These are phyloP conservation scores for Chenopodium berlandieri DNA, from an alignment of 148 eudicot species.

Conservation along the genomic window DNA sequence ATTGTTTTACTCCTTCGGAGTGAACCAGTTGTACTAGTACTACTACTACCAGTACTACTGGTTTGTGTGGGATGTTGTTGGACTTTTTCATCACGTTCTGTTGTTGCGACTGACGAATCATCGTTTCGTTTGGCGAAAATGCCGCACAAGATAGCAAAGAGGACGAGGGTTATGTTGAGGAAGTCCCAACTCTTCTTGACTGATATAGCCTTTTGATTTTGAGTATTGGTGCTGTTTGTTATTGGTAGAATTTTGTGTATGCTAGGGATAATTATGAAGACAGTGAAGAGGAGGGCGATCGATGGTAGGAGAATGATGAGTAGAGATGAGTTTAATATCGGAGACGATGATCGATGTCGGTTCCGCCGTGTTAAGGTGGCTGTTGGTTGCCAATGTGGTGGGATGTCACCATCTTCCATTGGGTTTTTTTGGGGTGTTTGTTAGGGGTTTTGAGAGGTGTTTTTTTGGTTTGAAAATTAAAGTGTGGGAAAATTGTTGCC, in stretches of 20 bases:
- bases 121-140: constrained; percentile 50
- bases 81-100: not conserved
- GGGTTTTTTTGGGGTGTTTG: not conserved
- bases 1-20: constrained; percentile 9
- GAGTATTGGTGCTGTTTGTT: constrained; percentile 11
- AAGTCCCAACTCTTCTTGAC: constrained; percentile 50
- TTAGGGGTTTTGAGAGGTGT: not conserved
- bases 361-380: constrained; percentile 31
- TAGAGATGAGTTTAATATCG: constrained; percentile 48
- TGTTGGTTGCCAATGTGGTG: constrained; percentile 53
- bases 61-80: not conserved
- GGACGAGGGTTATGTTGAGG: constrained; percentile 48
- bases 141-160: constrained; percentile 72
- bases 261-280: constrained; percentile 37
- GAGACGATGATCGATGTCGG: constrained; percentile 33
- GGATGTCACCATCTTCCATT: constrained; percentile 51
- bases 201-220: constrained; percentile 22
- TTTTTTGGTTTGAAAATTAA: not conserved
- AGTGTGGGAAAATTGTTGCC: not conserved
- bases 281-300: constrained; percentile 34
- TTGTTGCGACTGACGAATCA: constrained; percentile 10
- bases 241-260: constrained; percentile 32
- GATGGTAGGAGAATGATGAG: constrained; percentile 52
- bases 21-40: not conserved
- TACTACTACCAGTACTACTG: not conserved